phyloP scores from a whole-genome alignment of 768 basidiomycete genomes.

The Russula virescens region DNA sequence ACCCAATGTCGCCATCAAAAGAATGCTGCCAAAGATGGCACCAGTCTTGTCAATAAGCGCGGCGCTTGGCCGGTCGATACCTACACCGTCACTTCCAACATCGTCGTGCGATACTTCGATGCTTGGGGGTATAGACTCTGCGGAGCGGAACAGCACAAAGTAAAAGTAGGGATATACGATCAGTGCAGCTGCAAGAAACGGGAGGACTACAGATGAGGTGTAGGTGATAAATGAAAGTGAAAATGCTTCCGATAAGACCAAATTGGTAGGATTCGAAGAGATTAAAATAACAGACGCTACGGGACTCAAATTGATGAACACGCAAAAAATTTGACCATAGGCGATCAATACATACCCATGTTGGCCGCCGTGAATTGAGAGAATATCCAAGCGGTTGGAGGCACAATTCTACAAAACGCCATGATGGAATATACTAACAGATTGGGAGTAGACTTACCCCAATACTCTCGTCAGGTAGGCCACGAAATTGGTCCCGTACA shows the following conservation, averaged over 20 bases:
- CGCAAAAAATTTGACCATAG: neutral
- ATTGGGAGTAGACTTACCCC: conserved; percentile 27
- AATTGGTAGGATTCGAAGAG: conserved; percentile 90
- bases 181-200: conserved; percentile 60
- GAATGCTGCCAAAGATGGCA: conserved; percentile 63
- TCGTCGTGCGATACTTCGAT: conserved; percentile 37
- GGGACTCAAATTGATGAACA: neutral
- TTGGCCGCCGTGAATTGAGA: conserved; percentile 76
- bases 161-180: conserved; percentile 57
- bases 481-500: conserved; percentile 86
- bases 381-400: conserved; percentile 64
- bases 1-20: conserved; percentile 64
- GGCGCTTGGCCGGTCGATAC: conserved; percentile 38
- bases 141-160: conserved; percentile 48
- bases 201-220: conserved; percentile 78
- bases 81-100: conserved; percentile 27
- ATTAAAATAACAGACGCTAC: conserved; percentile 55
- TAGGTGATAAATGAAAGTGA: conserved; percentile 69
- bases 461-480: conserved; percentile 80
- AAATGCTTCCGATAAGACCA: conserved; percentile 88
- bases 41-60: conserved; percentile 70
- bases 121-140: conserved; percentile 48
- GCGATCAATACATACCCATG: conserved; percentile 48
- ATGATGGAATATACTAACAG: neutral
- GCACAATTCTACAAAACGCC: conserved; percentile 25